Evolutionary conservation across 2,329 filamentous ascomycete species (phyloP), one percentile per base, ranked within the genome.

Genomic region (Monosporascus sp.): DNA sequence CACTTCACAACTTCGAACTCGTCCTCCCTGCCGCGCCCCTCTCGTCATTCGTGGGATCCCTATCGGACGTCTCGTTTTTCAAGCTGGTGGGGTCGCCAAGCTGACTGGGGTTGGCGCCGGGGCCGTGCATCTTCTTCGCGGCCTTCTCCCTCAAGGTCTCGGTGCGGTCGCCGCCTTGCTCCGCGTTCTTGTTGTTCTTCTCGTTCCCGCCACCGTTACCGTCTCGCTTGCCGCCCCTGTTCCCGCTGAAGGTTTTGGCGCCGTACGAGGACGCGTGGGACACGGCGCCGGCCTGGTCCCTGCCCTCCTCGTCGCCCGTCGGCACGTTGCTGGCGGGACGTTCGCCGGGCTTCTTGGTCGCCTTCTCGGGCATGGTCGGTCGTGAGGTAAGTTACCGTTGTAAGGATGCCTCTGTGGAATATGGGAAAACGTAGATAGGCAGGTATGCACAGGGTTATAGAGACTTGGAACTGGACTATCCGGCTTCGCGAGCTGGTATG

Each of bases 281-380:
- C 14, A 55, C 49, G n/a, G 53, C 47, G 1, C 55, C 44, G 7
- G 56, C 48, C 2, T 48, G 7, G 6, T 20, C 14, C 3, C 49
- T 57, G 24, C 63, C 63, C 3, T 58, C 57, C 46, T 67, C 68
- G 15, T 57, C 59, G 18, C 63, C 58, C 4, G 59, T 60, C 1
- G 69, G 69, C 35, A 67, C 54, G 39, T 51, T 59, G 17, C 31
- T 35, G 31, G 31, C 31, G 31, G 31, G 11, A 14, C 11, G 3
- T 14, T 35, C 67, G 20, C 67, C 58, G 5, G 66, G 45, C 46
- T 66, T 64, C 55, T 67, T 63, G 49, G 49, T 48, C 7, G 65
- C 64, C 49, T 64, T 66, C 37, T 66, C 63, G 17, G 56, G 56
- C 63, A 65, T 64, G 38, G 24, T 57, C 25, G 27, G 9, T 14